phyloP scores from a whole-genome alignment of 2,329 filamentous ascomycete genomes.

The Fusarium torreyae region DNA sequence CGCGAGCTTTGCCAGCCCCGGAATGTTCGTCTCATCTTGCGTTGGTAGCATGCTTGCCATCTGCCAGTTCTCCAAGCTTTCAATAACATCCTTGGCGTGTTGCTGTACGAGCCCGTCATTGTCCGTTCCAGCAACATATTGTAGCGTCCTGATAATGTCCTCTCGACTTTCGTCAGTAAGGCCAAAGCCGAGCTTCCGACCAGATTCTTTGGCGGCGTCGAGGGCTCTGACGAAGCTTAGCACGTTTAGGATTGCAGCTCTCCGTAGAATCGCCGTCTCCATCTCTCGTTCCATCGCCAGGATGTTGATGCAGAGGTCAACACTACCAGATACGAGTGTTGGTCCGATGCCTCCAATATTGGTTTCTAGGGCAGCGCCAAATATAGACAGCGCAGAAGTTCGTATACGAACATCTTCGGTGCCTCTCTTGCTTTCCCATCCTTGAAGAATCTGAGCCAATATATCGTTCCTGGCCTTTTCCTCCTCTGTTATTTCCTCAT shows the following conservation, averaged over 20 bases:
- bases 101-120: slow-evolving; percentile 77
- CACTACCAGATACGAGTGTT: slow-evolving; percentile 65
- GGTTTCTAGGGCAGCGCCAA: slow-evolving; percentile 72
- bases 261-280: slow-evolving; percentile 75
- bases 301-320: slow-evolving; percentile 75
- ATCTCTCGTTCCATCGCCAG: slow-evolving; percentile 73
- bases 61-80: slow-evolving; percentile 75
- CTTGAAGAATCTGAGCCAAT: slow-evolving; percentile 72
- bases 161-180: slow-evolving; percentile 69
- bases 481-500: slow-evolving; percentile 63
- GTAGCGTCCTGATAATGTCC: slow-evolving; percentile 74
- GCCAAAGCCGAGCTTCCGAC: slow-evolving; percentile 66
- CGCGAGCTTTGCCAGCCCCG: slow-evolving; percentile 54
- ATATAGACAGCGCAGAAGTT: slow-evolving; percentile 77
- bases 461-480: slow-evolving; percentile 65
- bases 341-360: slow-evolving; percentile 71
- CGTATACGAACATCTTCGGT: slow-evolving; percentile 80
- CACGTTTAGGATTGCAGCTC: slow-evolving; percentile 76
- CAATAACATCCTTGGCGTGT: slow-evolving; percentile 77
- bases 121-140: slow-evolving; percentile 76
- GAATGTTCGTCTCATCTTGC: slow-evolving; percentile 41
- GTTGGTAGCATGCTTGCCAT: slow-evolving; percentile 65
- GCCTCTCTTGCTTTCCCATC: slow-evolving; percentile 77
- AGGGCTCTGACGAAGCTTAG: slow-evolving; percentile 74
- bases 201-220: slow-evolving; percentile 65